phyloP scores from a whole-genome alignment of 495 filamentous ascomycete species.

The Aspergillus coremiiformis region DNA sequence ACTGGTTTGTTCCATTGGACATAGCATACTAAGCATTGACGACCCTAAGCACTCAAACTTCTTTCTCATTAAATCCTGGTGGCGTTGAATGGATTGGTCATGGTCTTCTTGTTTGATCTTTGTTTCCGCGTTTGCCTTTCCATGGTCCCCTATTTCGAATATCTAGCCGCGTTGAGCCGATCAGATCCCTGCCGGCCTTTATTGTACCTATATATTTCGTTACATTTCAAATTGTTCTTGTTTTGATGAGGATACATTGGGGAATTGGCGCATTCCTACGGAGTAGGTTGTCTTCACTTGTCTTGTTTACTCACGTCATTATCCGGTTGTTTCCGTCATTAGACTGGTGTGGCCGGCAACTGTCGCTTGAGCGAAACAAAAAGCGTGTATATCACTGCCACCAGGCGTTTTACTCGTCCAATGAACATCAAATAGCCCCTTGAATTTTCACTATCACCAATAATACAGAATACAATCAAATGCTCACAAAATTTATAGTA shows the following conservation, averaged over 20 bases:
- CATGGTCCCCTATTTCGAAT: conserved; percentile 4
- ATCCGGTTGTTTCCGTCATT: neutral
- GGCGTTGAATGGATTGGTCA: conserved; percentile 15
- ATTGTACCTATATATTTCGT: conserved; percentile 26
- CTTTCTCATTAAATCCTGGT: conserved; percentile 19
- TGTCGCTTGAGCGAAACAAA: neutral
- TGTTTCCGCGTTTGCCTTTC: neutral
- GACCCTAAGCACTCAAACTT: conserved; percentile 29
- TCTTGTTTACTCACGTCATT: neutral
- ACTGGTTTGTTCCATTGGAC: conserved; percentile 6
- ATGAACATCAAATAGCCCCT: conserved; percentile 7
- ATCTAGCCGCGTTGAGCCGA: conserved; percentile 10
- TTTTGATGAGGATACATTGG: neutral
- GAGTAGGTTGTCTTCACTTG: neutral
- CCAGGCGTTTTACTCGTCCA: neutral
- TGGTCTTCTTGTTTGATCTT: conserved; percentile 1
- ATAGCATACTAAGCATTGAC: conserved; percentile 16
- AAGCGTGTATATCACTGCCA: neutral
- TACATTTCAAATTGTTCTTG: conserved; percentile 2
- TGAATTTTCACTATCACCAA: conserved; percentile 16
- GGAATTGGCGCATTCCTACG: neutral
- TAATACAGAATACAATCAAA: conserved; percentile 22
- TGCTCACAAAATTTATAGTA: conserved; percentile 19
- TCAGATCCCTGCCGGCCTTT: conserved; percentile 19
- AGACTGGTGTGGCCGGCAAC: neutral